phyloP scores from a whole-genome alignment of 1,139 yeast genomes.

The Scheffersomyces illinoinensis region DNA sequence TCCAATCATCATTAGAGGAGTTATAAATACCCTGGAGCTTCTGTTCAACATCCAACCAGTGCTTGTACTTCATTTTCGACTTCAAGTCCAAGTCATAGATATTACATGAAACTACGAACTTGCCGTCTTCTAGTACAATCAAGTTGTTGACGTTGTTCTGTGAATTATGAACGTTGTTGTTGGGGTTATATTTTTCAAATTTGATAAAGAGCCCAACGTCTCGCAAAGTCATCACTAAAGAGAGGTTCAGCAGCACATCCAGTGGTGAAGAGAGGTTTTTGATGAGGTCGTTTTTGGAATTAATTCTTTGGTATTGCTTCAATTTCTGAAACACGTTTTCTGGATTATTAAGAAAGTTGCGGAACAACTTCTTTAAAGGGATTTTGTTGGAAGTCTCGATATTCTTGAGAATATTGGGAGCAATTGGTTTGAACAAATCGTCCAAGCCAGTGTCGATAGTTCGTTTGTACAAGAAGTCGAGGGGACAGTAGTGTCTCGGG shows the following conservation, averaged over 20 bases:
- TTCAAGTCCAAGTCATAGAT: conserved; percentile 49
- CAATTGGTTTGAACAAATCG: conserved; percentile 35
- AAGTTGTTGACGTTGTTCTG: conserved; percentile 36
- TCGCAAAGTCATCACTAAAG: conserved; percentile 54
- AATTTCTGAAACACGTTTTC: conserved; percentile 41
- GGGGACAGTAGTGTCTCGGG: conserved; percentile 45
- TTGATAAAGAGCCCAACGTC: conserved; percentile 55
- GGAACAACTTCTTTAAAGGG: conserved; percentile 32
- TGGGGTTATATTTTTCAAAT: conserved; percentile 35
- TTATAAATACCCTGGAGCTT: conserved; percentile 36
- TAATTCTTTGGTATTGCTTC: conserved; percentile 37
- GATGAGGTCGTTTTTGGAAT: conserved; percentile 36
- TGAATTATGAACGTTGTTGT: conserved; percentile 32
- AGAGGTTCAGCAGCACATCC: conserved; percentile 47
- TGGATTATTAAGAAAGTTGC: conserved; percentile 28
- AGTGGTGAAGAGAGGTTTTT: conserved; percentile 32
- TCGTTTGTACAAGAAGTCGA: conserved; percentile 37
- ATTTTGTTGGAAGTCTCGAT: conserved; percentile 21
- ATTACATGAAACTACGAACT: conserved; percentile 36
- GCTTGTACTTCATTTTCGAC: conserved; percentile 39
- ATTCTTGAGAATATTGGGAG: conserved; percentile 17
- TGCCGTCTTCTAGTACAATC: conserved; percentile 27
- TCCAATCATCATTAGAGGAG: conserved; percentile 39
- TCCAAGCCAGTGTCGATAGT: conserved; percentile 35
- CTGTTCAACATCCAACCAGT: conserved; percentile 43